These are phyloP conservation scores for Tylopilus sp. DNA, from an alignment of 768 basidiomycete species.

Conservation along the genomic window DNA sequence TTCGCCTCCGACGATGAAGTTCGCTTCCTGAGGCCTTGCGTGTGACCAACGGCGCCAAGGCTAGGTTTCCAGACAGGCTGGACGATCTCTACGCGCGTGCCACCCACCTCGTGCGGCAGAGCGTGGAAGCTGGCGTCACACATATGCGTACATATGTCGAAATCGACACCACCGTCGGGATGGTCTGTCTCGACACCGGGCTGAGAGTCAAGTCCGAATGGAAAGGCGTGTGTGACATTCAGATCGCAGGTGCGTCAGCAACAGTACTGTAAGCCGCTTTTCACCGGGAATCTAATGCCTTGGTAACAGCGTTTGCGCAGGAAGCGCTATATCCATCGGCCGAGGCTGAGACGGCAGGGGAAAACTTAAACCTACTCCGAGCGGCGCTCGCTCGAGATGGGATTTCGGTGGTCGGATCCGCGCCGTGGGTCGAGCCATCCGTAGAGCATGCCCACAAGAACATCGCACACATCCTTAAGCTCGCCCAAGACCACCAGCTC, in stretches of 20 bases:
- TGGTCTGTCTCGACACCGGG: constrained; percentile 52
- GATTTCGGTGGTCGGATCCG: constrained; percentile 57
- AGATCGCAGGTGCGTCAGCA: constrained; percentile 47
- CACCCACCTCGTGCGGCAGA: constrained; percentile 50
- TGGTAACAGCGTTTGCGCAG: constrained; percentile 57
- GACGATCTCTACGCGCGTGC: constrained; percentile 50
- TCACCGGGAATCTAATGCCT: no score
- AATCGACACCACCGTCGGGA: constrained; percentile 52
- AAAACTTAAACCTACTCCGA: constrained; percentile 44
- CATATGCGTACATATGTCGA: constrained; percentile 68
- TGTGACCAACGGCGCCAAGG: constrained; percentile 51
- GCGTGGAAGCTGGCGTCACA: constrained; percentile 60
- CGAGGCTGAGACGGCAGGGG: constrained; percentile 35
- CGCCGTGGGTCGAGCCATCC: constrained; percentile 60
- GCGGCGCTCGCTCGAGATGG: constrained; percentile 38
- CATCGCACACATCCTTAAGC: constrained; percentile 48
- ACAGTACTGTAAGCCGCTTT: not conserved
- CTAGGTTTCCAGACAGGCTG: constrained; percentile 39
- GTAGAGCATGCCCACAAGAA: constrained; percentile 47
- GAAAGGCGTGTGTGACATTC: constrained; percentile 47
- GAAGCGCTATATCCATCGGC: constrained; percentile 48
- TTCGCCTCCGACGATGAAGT: constrained; percentile 28
- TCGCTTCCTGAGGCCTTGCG: constrained; percentile 54
- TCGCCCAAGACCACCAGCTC: constrained; percentile 35
- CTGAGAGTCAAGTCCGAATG: constrained; percentile 46